Conservation (phyloP, 306 rosid species). For the Alnus glutinosa region DNA sequence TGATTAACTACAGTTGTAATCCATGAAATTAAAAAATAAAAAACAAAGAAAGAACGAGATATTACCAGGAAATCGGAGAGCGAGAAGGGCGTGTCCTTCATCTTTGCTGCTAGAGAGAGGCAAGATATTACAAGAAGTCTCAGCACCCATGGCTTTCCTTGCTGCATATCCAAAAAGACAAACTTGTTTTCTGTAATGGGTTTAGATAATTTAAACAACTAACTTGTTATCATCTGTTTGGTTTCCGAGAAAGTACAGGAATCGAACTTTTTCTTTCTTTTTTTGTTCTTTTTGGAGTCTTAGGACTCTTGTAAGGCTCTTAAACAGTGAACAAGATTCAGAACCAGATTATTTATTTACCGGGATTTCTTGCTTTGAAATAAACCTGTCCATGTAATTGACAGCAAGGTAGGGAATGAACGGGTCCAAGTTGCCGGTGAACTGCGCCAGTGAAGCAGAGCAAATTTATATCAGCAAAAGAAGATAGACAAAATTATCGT, state of each 20-base stretch:
- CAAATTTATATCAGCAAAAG: not conserved
- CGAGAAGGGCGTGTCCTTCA: conserved; percentile 54
- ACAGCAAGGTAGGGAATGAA: conserved; percentile 63
- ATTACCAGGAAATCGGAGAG: conserved; percentile 46
- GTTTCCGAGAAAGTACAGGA: conserved; percentile 7
- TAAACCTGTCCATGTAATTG: conserved; percentile 65
- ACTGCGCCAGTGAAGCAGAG: conserved; percentile 37
- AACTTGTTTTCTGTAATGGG: not conserved
- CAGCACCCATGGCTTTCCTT: conserved; percentile 56
- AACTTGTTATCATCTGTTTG: conserved; percentile 11
- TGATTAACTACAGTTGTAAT: not conserved
- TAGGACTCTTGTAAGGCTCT: not conserved
- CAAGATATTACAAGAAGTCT: conserved; percentile 52
- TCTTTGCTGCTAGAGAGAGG: conserved; percentile 69
- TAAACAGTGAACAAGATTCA: not conserved
- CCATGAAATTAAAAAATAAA: not conserved
- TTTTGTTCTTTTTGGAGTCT: not conserved
- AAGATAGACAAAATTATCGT: not conserved
- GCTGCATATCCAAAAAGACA: conserved; percentile 35
- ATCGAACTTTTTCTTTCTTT: not conserved
- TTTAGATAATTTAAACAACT: not conserved
- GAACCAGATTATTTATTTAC: conserved; percentile 34
- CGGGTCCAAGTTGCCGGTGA: conserved; percentile 55
- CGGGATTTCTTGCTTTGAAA: conserved; percentile 56
- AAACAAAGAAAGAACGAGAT: not conserved